These are phyloP conservation scores for Aureobasidium uvarum DNA, from an alignment of 2,329 filamentous ascomycete species.

Conservation along the genomic window DNA sequence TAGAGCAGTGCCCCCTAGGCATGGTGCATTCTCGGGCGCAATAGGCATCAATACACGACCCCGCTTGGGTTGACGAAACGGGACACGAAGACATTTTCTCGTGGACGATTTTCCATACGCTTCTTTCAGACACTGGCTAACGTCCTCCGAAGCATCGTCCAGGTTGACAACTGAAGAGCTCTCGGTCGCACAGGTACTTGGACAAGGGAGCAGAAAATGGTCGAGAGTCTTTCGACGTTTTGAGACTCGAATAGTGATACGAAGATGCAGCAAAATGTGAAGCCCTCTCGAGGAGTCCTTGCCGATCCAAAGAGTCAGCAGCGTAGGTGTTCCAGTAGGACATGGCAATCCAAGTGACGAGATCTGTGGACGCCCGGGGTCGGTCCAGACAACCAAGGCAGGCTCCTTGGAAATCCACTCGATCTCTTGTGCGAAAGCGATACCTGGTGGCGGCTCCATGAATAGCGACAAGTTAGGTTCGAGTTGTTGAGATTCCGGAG, in stretches of 20 bases:
- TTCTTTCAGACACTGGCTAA: slow-evolving; percentile 3
- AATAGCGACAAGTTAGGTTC: background rate
- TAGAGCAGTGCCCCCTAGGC: background rate
- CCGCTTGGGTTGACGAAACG: background rate
- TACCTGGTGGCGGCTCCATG: background rate
- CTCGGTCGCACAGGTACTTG: background rate
- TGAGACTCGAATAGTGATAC: background rate
- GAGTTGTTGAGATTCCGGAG: too few relatives aligned
- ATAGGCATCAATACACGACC: slow-evolving; percentile 1
- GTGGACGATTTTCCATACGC: slow-evolving; percentile 7
- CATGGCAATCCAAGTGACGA: slow-evolving; percentile 1
- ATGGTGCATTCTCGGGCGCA: background rate
- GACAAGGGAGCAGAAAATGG: background rate
- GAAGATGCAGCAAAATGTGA: background rate
- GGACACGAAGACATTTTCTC: background rate
- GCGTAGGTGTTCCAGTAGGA: background rate
- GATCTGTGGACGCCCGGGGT: background rate
- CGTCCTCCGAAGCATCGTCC: background rate
- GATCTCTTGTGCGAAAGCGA: background rate
- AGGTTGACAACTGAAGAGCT: background rate
- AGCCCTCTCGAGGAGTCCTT: background rate
- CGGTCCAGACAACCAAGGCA: slow-evolving; percentile 7
- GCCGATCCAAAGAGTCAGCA: slow-evolving; percentile 4
- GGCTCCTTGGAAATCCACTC: slow-evolving; percentile 5
- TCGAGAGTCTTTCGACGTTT: slow-evolving; percentile 4